Evolutionary conservation across 805 yeast genomes (phyloP).

Genomic region (Nakazawaea peltata): DNA sequence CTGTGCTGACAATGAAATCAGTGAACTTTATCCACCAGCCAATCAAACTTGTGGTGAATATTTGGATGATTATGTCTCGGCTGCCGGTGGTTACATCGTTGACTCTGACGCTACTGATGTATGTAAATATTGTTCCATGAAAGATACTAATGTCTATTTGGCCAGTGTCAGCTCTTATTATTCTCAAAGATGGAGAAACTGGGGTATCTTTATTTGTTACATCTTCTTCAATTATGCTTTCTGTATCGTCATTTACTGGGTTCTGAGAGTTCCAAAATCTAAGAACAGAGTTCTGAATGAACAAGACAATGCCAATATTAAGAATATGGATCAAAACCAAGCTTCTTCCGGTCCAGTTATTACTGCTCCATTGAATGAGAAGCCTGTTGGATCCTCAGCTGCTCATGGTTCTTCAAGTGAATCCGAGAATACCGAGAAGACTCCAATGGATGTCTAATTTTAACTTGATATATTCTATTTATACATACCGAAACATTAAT

Average conservation of each 20-base stretch:
- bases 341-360: background rate
- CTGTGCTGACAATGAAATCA: slow-evolving; percentile 42
- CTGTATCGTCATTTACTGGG: slow-evolving; percentile 29
- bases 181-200: slow-evolving; percentile 44
- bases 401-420: background rate
- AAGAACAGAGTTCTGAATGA: slow-evolving; percentile 12
- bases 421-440: background rate
- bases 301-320: slow-evolving; percentile 1
- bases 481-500: too few species aligned
- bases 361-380: background rate
- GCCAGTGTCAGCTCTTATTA: slow-evolving; percentile 32
- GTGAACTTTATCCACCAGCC: slow-evolving; percentile 39
- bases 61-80: slow-evolving; percentile 29
- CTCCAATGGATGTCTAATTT: too few species aligned
- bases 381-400: background rate
- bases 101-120: slow-evolving; percentile 34
- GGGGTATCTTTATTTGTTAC: slow-evolving; percentile 46
- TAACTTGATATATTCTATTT: too few species aligned
- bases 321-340: background rate
- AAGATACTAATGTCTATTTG: slow-evolving; percentile 54
- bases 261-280: slow-evolving; percentile 30
- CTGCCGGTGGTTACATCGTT: slow-evolving; percentile 39
- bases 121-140: slow-evolving; percentile 57
- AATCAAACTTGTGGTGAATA: slow-evolving; percentile 54
- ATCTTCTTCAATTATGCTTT: slow-evolving; percentile 32